Evolutionary conservation across 2,329 filamentous ascomycete genomes (phyloP), one percentile per base, ranked within the genome.

Genomic region (Talaromyces sp.): DNA sequence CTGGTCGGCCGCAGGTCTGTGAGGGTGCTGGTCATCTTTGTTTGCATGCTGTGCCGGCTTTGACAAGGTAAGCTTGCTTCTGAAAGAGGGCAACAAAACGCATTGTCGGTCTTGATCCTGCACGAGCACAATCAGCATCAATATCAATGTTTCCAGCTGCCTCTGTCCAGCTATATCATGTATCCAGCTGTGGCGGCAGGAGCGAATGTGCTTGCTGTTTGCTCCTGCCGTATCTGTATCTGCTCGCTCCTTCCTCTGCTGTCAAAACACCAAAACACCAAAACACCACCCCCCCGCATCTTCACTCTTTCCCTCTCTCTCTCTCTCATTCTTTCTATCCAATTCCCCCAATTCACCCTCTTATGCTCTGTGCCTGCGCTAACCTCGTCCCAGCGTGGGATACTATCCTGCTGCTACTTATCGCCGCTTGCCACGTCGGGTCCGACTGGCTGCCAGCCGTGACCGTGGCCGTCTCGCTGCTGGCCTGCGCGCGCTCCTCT

Each of bases 21-120:
- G 17, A 57, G 32, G 59, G 57, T 61, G 59, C 59, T 57, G 59
- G 59, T 33, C 51, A 61, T 57, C 42, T 61, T 57, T 56, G 58
- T 56, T 52, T 55, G 39, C 52, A 55, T 61, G 54, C 53, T 32
- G 47, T 33, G 42, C 32, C 22, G 25, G 52, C 32, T 32, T 52
- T 42, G 42, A 49, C 42, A 52, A 60, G 59, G 59, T 61, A 53
- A 57, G 59, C 57, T 22, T 42, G n/a, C 39, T n/a, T n/a, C 39
- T 33, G 32, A 33, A 33, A 33, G 32, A 33, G 32, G 10, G 32
- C 33, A n/a, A n/a, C 36, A 39, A n/a, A 17, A n/a, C 36, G 15
- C 15, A 39, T 39, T 39, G 36, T 39, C 36, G n/a, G 36, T 39
- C 33, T 36, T 36, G 4, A 17, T 36, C 9, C 30, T 33, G 32